Base-by-base conservation (phyloP, 495 filamentous ascomycete genomes). In the Xylaria castorea region DNA sequence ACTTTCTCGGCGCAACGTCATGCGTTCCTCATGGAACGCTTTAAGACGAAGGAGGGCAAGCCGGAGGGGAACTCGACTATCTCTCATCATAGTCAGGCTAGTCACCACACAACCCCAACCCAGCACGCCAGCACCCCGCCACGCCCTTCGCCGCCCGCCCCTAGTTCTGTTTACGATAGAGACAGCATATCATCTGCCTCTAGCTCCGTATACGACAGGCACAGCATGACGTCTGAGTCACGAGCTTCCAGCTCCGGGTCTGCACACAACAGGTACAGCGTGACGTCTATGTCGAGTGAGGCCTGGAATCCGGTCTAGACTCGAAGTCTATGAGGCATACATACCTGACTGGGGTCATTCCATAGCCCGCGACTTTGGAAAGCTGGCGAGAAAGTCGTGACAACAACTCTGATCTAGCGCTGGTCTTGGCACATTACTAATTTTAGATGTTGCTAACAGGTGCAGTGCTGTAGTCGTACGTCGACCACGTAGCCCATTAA, bases 1-100 rank as follows among this genome's bases (percentile, higher is more conserved):
- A 46, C 22, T 11, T 22, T 73, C 1, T 69, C 66, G 32, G 18
- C 25, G 16, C 57, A 65, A 7, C 57, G 66, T 20, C 65, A 60
- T 0, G 20, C 68, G 20, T 73, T 70, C 48, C 66, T 73, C 16
- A 48, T n/a, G 60, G 48, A 71, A 0, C 69, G 69, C 1, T 65
- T 63, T 36, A 57, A 60, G 61, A 27, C 51, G n/a, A 57, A 70
- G 11, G 50, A 65, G 22, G 48, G 27, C n/a, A 27, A 57, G 27
- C 27, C 48, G 58, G 32, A 55, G 51, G 3, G 16, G 22, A 55
- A 30, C 22, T 27, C 53, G 6, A 57, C 25, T 32, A 32, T 11
- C 20, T 51, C 48, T 51, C 48, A 25, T 8, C 48, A 51, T 51
- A 25, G n/a, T 11, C 48, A 11, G 3, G 0, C 5, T 6, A 48